phyloP scores from a whole-genome alignment of 1,139 yeast genomes.

The Kluyveromyces sp. region DNA sequence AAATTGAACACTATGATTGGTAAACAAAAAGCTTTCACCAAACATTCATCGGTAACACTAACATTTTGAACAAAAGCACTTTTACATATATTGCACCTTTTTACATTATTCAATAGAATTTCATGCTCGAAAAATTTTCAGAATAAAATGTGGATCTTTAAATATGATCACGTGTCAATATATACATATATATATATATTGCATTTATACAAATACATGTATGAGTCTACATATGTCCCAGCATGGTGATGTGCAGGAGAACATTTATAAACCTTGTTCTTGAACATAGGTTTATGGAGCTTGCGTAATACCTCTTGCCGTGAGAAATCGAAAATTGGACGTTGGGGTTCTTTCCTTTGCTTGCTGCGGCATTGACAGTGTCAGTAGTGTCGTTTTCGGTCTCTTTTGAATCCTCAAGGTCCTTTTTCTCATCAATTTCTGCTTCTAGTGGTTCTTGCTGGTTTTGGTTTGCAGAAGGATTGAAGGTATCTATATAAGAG shows the following conservation, averaged over 20 bases:
- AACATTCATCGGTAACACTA: too few relatives aligned
- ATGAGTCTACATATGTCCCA: neutral
- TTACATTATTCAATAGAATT: too few relatives aligned
- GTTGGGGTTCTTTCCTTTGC: constrained; percentile 21
- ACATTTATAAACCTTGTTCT: too few relatives aligned
- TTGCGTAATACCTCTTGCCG: constrained; percentile 46
- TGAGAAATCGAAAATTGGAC: constrained; percentile 65
- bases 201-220: neutral
- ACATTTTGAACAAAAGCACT: too few relatives aligned
- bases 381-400: neutral
- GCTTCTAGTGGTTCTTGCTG: constrained; percentile 13
- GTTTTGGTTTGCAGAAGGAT: constrained; percentile 20
- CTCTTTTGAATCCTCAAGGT: neutral
- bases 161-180: too few relatives aligned
- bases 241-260: neutral
- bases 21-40: too few relatives aligned
- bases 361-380: constrained; percentile 3
- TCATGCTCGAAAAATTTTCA: too few relatives aligned
- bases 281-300: constrained; percentile 11
- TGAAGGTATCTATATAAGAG: constrained; percentile 75
- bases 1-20: too few relatives aligned
- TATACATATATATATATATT: too few relatives aligned
- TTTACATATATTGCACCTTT: too few relatives aligned
- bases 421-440: neutral
- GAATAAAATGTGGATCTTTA: too few relatives aligned